Evolutionary conservation across 1,284 basidiomycete species (phyloP), one percentile per base, ranked within the genome.

Genomic region (Neotropicomus parvogracilis): DNA sequence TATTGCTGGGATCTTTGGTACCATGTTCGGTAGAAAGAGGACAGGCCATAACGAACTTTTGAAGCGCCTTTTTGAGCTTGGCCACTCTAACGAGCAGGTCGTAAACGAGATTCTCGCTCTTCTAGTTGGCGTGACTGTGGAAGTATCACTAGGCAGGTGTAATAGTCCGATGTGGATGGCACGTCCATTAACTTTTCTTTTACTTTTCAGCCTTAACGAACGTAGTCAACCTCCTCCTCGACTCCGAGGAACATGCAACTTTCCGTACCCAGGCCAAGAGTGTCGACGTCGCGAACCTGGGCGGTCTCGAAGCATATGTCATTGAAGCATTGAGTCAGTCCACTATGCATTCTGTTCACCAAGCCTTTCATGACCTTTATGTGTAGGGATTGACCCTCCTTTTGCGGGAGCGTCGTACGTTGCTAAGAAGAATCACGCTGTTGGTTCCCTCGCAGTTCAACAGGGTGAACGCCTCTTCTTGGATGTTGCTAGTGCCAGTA

Each of bases 81-180:
- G 80, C 4, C 73, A 75, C 37, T 74, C 78, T 5, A 68, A 70
- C 2, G 81, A 86, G 43, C 75, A 83, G 46, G 68, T 85, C 13
- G 75, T 81, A 9, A 88, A 88, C 59, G 78, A 78, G 26, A 70
- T 89, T 35, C 64, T 91, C 28, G 85, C 86, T n/a, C 65, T 91
- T 26, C 70, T 88, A 66, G 76, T 89, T 45, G 77, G 79, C 19
- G 70, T 79, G 4, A 79, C 81, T 5, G 81, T 83, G 11, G 86
- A 89, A 67, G 63, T 89, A 34, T 78, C 83, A 13, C 73, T 90
- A 50, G 77, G 85, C 81, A 56, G 29, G 77, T 35, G 19, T 34
- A 12, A 39, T 40, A 2, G 3, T 32, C 42, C 20, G n/a, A 42
- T 35, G 9, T 35, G 12, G 29, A 27, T 3, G 6, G 21, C 37